A percentile compares a stretch with the other conserved stretches of the same genome.
These are phyloP conservation scores for Sugiyamaella floridensis DNA, from an alignment of 805 yeast genomes.

Conservation along the genomic window DNA sequence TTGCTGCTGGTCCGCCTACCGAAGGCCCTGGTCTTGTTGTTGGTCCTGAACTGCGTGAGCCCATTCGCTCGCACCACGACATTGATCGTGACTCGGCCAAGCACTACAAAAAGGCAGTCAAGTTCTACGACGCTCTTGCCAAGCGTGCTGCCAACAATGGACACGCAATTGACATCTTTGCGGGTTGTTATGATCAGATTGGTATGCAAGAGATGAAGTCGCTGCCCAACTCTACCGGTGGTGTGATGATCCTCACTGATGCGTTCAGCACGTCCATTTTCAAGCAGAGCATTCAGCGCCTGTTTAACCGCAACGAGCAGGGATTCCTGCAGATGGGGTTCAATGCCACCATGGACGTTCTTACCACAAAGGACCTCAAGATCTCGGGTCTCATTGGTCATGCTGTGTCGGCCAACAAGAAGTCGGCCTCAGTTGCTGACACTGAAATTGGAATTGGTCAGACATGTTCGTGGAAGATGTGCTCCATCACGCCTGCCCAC, in stretches of 20 bases:
- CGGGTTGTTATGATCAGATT: conserved; percentile 94
- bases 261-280: conserved; percentile 91
- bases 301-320: conserved; percentile 80
- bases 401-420: conserved; percentile 59
- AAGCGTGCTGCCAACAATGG: conserved; percentile 64
- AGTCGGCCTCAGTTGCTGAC: conserved; percentile 72
- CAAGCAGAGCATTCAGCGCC: conserved; percentile 81
- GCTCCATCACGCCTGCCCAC: conserved; percentile 79
- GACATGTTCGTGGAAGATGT: conserved; percentile 80
- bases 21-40: conserved; percentile 93
- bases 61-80: conserved; percentile 95
- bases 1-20: conserved; percentile 94
- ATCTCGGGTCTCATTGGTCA: conserved; percentile 92
- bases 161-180: conserved; percentile 82
- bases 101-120: conserved; percentile 79
- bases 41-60: conserved; percentile 84
- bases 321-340: conserved; percentile 85
- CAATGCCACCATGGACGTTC: conserved; percentile 81
- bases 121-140: conserved; percentile 71
- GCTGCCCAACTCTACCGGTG: conserved; percentile 80
- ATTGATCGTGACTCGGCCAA: conserved; percentile 86
- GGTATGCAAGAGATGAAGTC: conserved; percentile 93
- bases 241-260: conserved; percentile 79
- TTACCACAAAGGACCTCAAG: conserved; percentile 72
- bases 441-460: conserved; percentile 93